phyloP scores from a whole-genome alignment of 106 monocot genomes.

The Ottelia alismoides region DNA sequence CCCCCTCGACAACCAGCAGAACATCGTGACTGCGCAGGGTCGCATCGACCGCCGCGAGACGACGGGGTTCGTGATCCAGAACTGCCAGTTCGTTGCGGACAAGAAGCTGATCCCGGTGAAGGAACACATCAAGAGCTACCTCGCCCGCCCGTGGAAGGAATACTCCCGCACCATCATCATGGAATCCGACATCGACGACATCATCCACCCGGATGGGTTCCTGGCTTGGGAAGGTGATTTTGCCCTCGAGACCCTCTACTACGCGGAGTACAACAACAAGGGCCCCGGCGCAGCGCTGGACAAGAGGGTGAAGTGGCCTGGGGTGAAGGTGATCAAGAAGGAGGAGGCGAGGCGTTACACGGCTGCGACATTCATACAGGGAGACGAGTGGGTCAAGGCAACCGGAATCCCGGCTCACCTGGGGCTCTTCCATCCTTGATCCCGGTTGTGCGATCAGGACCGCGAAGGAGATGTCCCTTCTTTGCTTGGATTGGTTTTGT shows the following conservation, averaged over 20 bases:
- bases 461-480: too few relatives aligned
- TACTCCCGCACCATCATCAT: too few relatives aligned
- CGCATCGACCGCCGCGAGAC: constrained; percentile 27
- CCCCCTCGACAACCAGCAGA: too few relatives aligned
- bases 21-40: too few relatives aligned
- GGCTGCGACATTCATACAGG: constrained; percentile 19
- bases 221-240: constrained; percentile 54
- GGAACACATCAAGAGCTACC: constrained; percentile 57
- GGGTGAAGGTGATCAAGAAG: constrained; percentile 15
- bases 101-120: constrained; percentile 48
- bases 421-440: too few relatives aligned
- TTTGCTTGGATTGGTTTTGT: too few relatives aligned
- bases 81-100: constrained; percentile 43
- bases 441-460: too few relatives aligned
- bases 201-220: constrained; percentile 48
- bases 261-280: too few relatives aligned
- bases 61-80: constrained; percentile 64
- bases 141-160: too few relatives aligned
- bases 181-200: constrained; percentile 29
- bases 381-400: constrained; percentile 23
- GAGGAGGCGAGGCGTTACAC: constrained; percentile 24
- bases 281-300: constrained; percentile 24
- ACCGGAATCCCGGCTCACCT: constrained; percentile 23
- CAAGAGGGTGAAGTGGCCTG: constrained; percentile 29
- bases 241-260: constrained; percentile 31